These are phyloP conservation scores for Cyberlindnera americana DNA, from an alignment of 805 yeast species.

Conservation along the genomic window DNA sequence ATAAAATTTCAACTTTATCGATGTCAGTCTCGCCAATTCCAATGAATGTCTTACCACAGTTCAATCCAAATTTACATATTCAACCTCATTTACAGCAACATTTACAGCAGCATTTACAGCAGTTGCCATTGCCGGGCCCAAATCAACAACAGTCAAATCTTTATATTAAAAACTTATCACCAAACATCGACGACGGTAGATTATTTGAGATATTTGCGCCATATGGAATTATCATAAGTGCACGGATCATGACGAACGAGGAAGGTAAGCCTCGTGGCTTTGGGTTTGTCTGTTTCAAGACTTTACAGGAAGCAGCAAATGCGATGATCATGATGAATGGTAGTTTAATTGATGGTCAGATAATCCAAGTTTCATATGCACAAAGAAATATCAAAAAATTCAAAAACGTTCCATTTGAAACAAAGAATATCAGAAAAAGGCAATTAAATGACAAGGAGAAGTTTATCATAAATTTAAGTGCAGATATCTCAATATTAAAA, in stretches of 20 bases:
- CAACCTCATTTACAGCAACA: slow-evolving; percentile 3
- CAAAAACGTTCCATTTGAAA: too few species aligned
- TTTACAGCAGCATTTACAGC: slow-evolving; percentile 2
- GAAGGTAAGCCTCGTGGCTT: slow-evolving; percentile 55
- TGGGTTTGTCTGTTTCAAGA: slow-evolving; percentile 72
- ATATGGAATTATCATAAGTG: slow-evolving; percentile 49
- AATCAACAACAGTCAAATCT: slow-evolving; percentile 62
- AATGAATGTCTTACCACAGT: not conserved
- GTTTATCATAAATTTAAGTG: slow-evolving; percentile 9
- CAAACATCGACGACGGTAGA: slow-evolving; percentile 47
- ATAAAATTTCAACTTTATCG: not conserved
- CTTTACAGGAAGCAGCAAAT: slow-evolving; percentile 56
- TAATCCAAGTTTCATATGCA: slow-evolving; percentile 66
- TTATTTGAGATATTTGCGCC: slow-evolving; percentile 36
- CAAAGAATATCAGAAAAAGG: slow-evolving; percentile 1
- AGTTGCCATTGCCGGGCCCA: slow-evolving; percentile 41
- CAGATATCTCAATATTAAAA: slow-evolving; percentile 7
- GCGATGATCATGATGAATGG: slow-evolving; percentile 68
- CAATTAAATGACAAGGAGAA: slow-evolving; percentile 5
- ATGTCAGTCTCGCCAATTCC: not conserved
- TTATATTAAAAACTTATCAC: slow-evolving; percentile 59
- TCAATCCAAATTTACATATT: too few species aligned
- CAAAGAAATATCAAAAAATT: slow-evolving; percentile 55
- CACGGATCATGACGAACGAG: slow-evolving; percentile 46
- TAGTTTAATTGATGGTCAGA: slow-evolving; percentile 46